Percentiles rank a stretch among this genome's conserved stretches.
Conservation (phyloP, 176 grass and related monocot species). For the Stipa capillata region DNA sequence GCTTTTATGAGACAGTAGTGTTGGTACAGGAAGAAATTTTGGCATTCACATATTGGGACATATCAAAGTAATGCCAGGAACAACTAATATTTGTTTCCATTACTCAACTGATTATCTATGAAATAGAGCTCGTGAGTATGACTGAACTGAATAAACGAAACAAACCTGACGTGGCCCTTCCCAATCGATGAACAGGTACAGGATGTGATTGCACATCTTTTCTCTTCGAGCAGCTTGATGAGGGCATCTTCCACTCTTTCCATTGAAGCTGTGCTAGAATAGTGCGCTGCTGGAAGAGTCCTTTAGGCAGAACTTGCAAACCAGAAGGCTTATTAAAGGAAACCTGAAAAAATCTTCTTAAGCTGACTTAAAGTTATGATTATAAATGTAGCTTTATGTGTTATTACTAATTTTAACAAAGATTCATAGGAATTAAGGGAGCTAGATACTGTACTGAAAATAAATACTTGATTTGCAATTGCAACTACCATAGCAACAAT, state of each 20-base stretch:
- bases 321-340: slow-evolving; percentile 87
- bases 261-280: slow-evolving; percentile 70
- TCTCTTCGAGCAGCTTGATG: slow-evolving; percentile 17
- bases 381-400: neutral
- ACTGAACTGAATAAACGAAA: slow-evolving; percentile 10
- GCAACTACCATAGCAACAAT: neutral
- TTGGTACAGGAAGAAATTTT: neutral
- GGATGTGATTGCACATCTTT: slow-evolving; percentile 45
- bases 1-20: neutral
- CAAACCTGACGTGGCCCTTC: slow-evolving; percentile 92
- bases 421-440: neutral
- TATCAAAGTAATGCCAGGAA: neutral
- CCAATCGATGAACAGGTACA: slow-evolving; percentile 84
- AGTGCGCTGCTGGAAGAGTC: slow-evolving; percentile 91
- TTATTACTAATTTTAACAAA: neutral
- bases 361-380: neutral
- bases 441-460: neutral
- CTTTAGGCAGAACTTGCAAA: slow-evolving; percentile 93
- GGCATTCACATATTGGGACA: neutral
- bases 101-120: neutral
- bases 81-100: neutral
- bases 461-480: neutral
- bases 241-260: slow-evolving; percentile 59
- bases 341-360: slow-evolving; percentile 36
- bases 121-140: neutral